Conservation (phyloP, 192 early-diverging fungal genomes). For the Dissophora globulifera region DNA sequence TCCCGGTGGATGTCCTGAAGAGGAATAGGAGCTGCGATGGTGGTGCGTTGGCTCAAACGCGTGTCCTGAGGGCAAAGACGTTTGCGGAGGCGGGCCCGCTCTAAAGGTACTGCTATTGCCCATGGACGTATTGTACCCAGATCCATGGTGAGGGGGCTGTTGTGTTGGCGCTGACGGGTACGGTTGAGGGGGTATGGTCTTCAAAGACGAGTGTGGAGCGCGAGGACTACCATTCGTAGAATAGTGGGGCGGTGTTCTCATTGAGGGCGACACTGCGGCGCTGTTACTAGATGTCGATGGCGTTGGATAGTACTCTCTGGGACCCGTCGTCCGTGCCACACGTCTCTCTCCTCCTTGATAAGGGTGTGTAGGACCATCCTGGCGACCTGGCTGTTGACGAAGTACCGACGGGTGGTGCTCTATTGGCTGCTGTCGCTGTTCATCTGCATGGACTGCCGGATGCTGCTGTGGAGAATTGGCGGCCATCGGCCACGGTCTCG, state of each 20-base stretch:
- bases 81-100: background rate
- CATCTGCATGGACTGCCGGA: background rate
- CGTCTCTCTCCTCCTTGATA: background rate
- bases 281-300: conserved; percentile 1
- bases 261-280: conserved; percentile 11
- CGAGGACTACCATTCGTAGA: conserved; percentile 15
- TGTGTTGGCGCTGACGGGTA: conserved; percentile 3
- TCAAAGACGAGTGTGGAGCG: background rate
- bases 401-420: conserved; percentile 3
- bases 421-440: conserved; percentile 10
- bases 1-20: conserved; percentile 10
- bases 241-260: conserved; percentile 15
- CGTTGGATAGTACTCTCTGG: conserved; percentile 13
- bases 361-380: background rate
- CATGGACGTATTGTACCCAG: background rate
- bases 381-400: background rate
- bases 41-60: conserved; percentile 6
- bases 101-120: conserved; percentile 5
- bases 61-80: background rate
- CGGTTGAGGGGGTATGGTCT: background rate
- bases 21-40: conserved; percentile 18
- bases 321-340: background rate
- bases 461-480: background rate
- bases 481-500: background rate
- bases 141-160: background rate